A percentile compares a stretch with the other conserved stretches of the same genome.
These are phyloP conservation scores for Neoascochyta sp. DNA, from an alignment of 2,329 filamentous ascomycete species.

Conservation along the genomic window DNA sequence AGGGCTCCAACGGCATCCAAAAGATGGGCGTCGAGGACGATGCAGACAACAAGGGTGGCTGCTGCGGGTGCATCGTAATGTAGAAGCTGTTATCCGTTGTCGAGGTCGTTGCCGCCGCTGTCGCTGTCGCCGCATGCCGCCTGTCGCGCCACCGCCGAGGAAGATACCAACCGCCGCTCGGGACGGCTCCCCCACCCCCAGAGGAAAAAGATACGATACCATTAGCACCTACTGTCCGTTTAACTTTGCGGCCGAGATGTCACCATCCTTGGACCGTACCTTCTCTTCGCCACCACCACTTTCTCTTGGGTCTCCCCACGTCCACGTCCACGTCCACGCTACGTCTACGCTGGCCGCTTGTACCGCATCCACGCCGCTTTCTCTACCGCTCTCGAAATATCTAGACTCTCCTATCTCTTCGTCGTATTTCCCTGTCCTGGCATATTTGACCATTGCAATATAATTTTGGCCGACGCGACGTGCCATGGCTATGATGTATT, in stretches of 20 bases:
- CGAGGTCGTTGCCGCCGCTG: constrained; percentile 7
- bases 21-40: constrained; percentile 78
- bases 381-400: no score
- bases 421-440: no score
- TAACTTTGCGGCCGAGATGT: constrained; percentile 21
- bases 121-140: constrained; percentile 7
- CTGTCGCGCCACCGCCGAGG: no score
- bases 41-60: constrained; percentile 69
- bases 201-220: constrained; percentile 31
- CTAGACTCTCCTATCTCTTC: no score
- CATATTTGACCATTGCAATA: no score
- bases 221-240: constrained; percentile 35
- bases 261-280: constrained; percentile 10
- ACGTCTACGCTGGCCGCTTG: no score
- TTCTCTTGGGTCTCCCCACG: constrained; percentile 25
- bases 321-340: no score
- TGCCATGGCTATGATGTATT: no score
- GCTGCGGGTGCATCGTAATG: constrained; percentile 88
- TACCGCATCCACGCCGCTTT: no score
- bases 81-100: constrained; percentile 41
- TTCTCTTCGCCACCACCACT: constrained; percentile 24
- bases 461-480: no score
- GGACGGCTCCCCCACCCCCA: constrained; percentile 23
- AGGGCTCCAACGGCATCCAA: constrained; percentile 55
- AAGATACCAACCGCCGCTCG: constrained; percentile 15